Base-by-base conservation (phyloP, 163 green algal genomes). In the Scenedesmus sp. region DNA sequence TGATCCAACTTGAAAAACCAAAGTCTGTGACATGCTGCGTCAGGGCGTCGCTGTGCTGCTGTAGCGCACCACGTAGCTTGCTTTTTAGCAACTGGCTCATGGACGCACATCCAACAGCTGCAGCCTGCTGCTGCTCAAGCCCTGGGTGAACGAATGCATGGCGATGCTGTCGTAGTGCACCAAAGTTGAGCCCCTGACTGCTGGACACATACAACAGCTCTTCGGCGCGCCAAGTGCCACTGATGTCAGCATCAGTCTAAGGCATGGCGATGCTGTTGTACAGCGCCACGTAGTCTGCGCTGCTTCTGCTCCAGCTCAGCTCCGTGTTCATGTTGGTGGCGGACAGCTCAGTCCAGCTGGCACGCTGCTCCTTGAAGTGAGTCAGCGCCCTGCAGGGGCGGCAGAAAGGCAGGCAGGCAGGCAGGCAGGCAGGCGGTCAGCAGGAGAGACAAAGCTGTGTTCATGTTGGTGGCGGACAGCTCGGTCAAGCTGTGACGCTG, bases 311-410 rank as follows among this genome's bases (percentile, higher is more conserved):
- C 95, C 95, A 97, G 18, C 84, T 94, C 46, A 94, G 93, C 88
- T 97, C 94, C 46, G 94, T 91, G 59, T 85, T 90, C 95, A 99
- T 98, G 88, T 97, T 97, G 64, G 87, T 86, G 26, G 85, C 60
- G 34, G 73, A 82, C 60, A 99, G 92, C 64, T 95, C 34, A 18
- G 60, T 6, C 97, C 97, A 98, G 91, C 92, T 94, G 8, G 60
- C n/a, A 2, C 81, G 93, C 23, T 93, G 57, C 16, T 94, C 54
- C 55, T 92, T 91, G 94, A 96, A 97, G 57, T 95, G 91, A 18
- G 84, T n/a, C 26, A 99, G 55, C 2, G 96, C 97, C 6, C 97
- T 93, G 92, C 34, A 83, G 74, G n/a, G 26, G 18, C 26, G 26
- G 16, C 26, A 55, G 16, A 10, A 55, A 6, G 34, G 34, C 34